phyloP scores from a whole-genome alignment of 2,329 filamentous ascomycete genomes.

The Aschersonia sp. region DNA sequence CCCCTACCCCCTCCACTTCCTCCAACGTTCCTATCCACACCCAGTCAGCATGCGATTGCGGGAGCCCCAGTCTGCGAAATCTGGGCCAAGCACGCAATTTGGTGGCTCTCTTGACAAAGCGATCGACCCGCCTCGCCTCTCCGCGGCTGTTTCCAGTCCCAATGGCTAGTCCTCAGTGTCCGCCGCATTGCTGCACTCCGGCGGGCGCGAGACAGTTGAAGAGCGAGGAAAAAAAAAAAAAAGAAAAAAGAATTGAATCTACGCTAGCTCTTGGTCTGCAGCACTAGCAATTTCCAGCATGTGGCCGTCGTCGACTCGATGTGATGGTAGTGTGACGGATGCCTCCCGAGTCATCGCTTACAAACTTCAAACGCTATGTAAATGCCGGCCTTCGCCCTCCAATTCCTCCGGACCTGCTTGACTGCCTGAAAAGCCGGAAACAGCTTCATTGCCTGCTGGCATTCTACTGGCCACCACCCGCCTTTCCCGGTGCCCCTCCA shows the following conservation, averaged over 20 bases:
- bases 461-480: no score
- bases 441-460: no score
- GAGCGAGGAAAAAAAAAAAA: no score
- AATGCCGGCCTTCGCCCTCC: not conserved
- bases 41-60: constrained; percentile 4
- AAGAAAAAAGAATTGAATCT: not conserved
- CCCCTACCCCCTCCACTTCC: no score
- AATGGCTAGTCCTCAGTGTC: not conserved
- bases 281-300: not conserved
- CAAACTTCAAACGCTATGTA: not conserved
- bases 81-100: constrained; percentile 18
- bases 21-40: not conserved
- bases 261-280: not conserved
- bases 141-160: not conserved
- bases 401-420: no score
- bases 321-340: not conserved
- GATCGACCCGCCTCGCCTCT: not conserved
- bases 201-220: no score
- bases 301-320: no score
- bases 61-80: not conserved
- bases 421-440: no score
- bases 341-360: not conserved
- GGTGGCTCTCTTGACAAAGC: constrained; percentile 11
- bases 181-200: not conserved
- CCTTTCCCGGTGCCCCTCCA: no score